phyloP scores from a whole-genome alignment of 495 filamentous ascomycete species.

The Saxophila tyrrhenica region DNA sequence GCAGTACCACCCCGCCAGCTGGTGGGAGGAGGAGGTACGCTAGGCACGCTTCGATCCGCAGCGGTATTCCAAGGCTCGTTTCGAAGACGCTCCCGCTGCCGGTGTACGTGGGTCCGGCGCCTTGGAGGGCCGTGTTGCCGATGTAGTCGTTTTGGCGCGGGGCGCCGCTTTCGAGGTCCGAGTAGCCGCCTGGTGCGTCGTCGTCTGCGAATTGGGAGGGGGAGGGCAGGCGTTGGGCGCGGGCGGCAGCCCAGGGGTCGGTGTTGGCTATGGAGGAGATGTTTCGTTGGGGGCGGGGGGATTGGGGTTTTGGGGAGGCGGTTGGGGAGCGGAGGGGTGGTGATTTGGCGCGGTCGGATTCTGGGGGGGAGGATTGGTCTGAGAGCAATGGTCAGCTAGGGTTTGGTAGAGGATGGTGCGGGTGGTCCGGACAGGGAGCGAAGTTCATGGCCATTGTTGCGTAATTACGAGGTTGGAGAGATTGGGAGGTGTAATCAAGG shows the following conservation, averaged over 20 bases:
- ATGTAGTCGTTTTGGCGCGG: slow-evolving; percentile 19
- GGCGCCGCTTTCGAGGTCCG: slow-evolving; percentile 15
- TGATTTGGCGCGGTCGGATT: slow-evolving; percentile 60
- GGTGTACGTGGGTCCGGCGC: slow-evolving; percentile 21
- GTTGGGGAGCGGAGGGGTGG: slow-evolving; percentile 43
- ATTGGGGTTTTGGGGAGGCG: slow-evolving; percentile 43
- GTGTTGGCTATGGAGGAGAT: slow-evolving; percentile 19
- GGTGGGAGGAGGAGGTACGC: slow-evolving; percentile 84
- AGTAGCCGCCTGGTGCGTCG: slow-evolving; percentile 5
- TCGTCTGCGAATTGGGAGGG: slow-evolving; percentile 20
- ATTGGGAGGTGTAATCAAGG: no score
- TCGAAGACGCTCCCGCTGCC: slow-evolving; percentile 47
- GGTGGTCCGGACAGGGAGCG: slow-evolving; percentile 48
- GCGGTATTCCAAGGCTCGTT: slow-evolving; percentile 55
- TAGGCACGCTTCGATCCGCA: slow-evolving; percentile 76
- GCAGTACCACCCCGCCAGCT: slow-evolving; percentile 69
- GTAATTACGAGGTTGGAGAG: background rate
- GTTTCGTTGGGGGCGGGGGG: slow-evolving; percentile 23
- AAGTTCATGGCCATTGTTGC: slow-evolving; percentile 59
- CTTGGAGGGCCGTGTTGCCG: slow-evolving; percentile 23
- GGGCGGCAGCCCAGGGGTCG: slow-evolving; percentile 18
- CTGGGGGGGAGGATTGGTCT: slow-evolving; percentile 74
- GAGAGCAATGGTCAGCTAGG: background rate
- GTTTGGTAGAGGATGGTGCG: background rate
- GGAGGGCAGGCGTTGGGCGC: slow-evolving; percentile 16